phyloP scores from a whole-genome alignment of 768 basidiomycete genomes.

The Hericium rajendrae region DNA sequence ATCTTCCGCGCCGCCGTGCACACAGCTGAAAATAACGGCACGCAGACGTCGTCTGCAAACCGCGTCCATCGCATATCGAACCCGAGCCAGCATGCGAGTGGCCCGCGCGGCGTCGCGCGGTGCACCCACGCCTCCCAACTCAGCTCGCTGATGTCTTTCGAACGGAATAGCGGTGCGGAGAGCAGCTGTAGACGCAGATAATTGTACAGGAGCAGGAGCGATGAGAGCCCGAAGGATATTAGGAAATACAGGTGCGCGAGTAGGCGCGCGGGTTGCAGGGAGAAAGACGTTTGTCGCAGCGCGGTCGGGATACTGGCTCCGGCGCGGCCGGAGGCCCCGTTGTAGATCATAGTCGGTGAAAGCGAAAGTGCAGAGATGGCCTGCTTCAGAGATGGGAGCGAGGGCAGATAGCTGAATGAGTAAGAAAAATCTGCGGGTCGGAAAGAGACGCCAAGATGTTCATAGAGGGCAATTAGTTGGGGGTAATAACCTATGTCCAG shows the following conservation, averaged over 20 bases:
- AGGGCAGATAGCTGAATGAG: constrained; percentile 50
- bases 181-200: constrained; percentile 16
- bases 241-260: constrained; percentile 14
- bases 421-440: constrained; percentile 53
- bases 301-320: constrained; percentile 44
- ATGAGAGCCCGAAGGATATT: constrained; percentile 32
- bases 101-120: constrained; percentile 30
- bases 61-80: constrained; percentile 41
- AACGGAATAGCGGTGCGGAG: constrained; percentile 21
- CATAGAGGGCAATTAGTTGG: constrained; percentile 58
- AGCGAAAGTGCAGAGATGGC: not conserved
- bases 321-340: constrained; percentile 45
- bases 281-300: constrained; percentile 5
- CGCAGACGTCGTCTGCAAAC: constrained; percentile 44
- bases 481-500: constrained; percentile 55
- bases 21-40: constrained; percentile 64
- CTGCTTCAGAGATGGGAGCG: constrained; percentile 12
- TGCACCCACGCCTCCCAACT: constrained; percentile 43
- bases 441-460: constrained; percentile 48
- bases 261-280: constrained; percentile 14
- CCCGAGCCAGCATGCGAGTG: constrained; percentile 32
- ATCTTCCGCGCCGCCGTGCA: constrained; percentile 54
- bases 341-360: constrained; percentile 47
- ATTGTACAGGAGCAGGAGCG: constrained; percentile 29
- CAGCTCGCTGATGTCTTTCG: constrained; percentile 16